phyloP scores from a whole-genome alignment of 164 flowering plant species.

The Tetrastigma voinierianum region DNA sequence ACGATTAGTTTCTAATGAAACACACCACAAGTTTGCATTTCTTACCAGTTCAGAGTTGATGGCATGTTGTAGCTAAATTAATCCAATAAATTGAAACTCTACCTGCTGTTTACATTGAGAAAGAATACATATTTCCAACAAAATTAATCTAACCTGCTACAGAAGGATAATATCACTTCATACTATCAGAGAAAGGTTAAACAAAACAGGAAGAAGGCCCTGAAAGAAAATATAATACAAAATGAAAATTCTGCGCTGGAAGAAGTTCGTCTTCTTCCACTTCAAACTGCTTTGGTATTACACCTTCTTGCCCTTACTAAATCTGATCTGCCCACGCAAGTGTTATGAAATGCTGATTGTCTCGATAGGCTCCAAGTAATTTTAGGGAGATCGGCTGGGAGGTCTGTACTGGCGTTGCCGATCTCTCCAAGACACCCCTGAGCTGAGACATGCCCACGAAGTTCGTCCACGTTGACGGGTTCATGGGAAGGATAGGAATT shows the following conservation, averaged over 20 bases:
- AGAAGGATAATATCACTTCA: conserved; percentile 1
- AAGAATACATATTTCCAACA: conserved; percentile 23
- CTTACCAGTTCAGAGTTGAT: too few species aligned
- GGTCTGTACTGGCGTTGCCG: conserved; percentile 27
- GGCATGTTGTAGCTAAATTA: conserved; percentile 1
- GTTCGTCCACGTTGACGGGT: conserved; percentile 75
- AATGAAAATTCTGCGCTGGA: neutral
- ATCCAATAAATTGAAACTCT: conserved; percentile 15
- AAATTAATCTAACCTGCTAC: conserved; percentile 15
- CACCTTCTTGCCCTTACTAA: conserved; percentile 37
- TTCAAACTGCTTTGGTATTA: conserved; percentile 54
- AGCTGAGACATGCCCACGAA: conserved; percentile 86
- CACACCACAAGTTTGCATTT: too few species aligned
- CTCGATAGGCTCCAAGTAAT: conserved; percentile 60
- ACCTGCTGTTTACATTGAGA: conserved; percentile 29
- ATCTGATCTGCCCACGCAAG: conserved; percentile 38
- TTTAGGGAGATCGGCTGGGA: conserved; percentile 54
- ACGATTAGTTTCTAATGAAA: too few species aligned
- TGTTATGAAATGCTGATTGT: conserved; percentile 81
- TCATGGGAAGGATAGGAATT: conserved; percentile 57
- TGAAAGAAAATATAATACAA: conserved; percentile 5
- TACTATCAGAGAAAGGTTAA: neutral
- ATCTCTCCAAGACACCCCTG: conserved; percentile 55
- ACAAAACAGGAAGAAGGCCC: neutral
- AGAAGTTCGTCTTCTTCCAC: neutral